Conservation (phyloP, 1,284 basidiomycete genomes). For the Boletus albobrunnescens region DNA sequence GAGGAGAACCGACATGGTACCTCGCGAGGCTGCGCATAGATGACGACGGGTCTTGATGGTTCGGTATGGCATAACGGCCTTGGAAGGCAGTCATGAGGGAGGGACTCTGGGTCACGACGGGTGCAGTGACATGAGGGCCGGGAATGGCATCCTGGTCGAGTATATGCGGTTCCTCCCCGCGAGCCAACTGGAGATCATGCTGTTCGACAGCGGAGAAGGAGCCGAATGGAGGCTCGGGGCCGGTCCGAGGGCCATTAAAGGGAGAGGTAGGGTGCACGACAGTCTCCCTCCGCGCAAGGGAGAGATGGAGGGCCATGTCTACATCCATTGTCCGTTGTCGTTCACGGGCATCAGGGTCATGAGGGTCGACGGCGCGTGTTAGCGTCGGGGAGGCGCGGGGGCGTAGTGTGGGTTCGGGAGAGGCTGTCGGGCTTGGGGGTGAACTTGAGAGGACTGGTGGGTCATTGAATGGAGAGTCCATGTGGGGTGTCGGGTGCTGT, state of each 20-base stretch:
- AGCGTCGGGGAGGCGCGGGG: slow-evolving; percentile 63
- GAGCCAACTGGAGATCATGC: slow-evolving; percentile 43
- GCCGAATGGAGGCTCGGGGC: slow-evolving; percentile 31
- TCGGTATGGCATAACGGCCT: slow-evolving; percentile 16
- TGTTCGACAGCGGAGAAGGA: slow-evolving; percentile 44
- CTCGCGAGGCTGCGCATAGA: slow-evolving; percentile 52
- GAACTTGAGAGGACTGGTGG: slow-evolving; percentile 34
- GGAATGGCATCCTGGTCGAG: slow-evolving; percentile 21
- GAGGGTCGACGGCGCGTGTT: slow-evolving; percentile 55
- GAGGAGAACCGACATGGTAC: slow-evolving; percentile 54
- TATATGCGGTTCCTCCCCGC: slow-evolving; percentile 31
- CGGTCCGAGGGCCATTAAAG: slow-evolving; percentile 17
- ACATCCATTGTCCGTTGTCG: slow-evolving; percentile 83
- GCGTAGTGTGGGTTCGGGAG: slow-evolving; percentile 40
- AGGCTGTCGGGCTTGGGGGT: slow-evolving; percentile 45
- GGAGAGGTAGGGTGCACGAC: slow-evolving; percentile 37
- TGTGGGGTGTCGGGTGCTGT: slow-evolving; percentile 7
- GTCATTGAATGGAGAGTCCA: slow-evolving; percentile 29
- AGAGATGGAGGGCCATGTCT: slow-evolving; percentile 80
- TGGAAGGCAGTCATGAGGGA: slow-evolving; percentile 40
- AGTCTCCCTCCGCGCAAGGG: slow-evolving; percentile 67
- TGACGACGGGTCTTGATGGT: slow-evolving; percentile 30
- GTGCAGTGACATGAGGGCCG: slow-evolving; percentile 2
- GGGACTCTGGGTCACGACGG: slow-evolving; percentile 42
- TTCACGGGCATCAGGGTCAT: slow-evolving; percentile 68